Evolutionary conservation across 1,284 basidiomycete species (phyloP), one percentile per base, ranked within the genome.

Genomic region (Microbotryomycetes sp.): DNA sequence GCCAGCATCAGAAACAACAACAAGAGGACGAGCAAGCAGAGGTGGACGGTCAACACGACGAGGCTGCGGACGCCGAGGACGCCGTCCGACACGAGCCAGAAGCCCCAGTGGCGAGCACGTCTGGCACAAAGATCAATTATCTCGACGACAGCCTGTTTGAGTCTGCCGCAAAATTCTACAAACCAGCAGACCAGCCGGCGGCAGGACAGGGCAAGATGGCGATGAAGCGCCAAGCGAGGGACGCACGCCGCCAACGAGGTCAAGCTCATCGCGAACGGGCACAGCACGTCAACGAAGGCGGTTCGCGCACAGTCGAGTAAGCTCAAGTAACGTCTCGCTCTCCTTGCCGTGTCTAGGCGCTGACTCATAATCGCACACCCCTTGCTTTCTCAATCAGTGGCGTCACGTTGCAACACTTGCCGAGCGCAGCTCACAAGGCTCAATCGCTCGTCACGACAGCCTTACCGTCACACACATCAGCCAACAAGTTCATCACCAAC

Each of bases 401-500:
- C 52, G 55, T 65, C 29, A 68, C 66, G 5, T 45, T 68, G 0
- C 66, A 68, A 16, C 66, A 68, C 46, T 48, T 68, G 29, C 31
- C 63, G 9, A 16, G 54, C 4, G 6, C 31, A 28, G 45, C 54
- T 0, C 29, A 49, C 45, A 52, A 54, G 9, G 55, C 66, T n/a
- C 54, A 57, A 9, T 59, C 66, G 11, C 63, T 68, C 21, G 54
- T 63, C 29, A 62, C 63, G 2, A 58, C 66, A 4, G 50, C 60
- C 15, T 56, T 60, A 4, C 61, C 66, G 5, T 65, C 66, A 0
- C 54, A 59, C 52, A 65, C 61, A 24, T 63, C 63, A 15, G 66
- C 66, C 2, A 57, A 63, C 56, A 68, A 68, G 45, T 68, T 68
- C 60, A 54, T 68, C 56, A 59, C 59, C 18, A n/a, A 52, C 9